Conservation (phyloP, 768 basidiomycete genomes). For the Termitomyces titanicus region DNA sequence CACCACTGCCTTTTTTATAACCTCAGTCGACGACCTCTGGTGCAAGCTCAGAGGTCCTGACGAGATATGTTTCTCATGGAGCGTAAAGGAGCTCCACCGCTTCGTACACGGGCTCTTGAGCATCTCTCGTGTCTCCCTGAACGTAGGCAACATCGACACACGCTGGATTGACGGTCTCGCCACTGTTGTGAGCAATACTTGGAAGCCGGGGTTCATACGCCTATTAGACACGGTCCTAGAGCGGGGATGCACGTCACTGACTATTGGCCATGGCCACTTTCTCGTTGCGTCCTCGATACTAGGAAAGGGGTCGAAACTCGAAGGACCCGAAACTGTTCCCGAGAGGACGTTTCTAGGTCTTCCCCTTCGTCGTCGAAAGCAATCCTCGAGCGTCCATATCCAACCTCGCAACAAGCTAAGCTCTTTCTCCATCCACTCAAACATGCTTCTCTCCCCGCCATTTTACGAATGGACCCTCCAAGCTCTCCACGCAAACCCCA, state of each 20-base stretch:
- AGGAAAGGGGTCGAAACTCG: background rate
- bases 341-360: constrained; percentile 6
- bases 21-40: constrained; percentile 16
- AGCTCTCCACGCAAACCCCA: constrained; percentile 13
- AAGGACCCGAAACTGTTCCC: background rate
- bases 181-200: constrained; percentile 9
- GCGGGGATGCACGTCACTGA: constrained; percentile 13
- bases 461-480: constrained; percentile 22
- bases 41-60: constrained; percentile 17
- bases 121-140: constrained; percentile 12
- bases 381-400: background rate
- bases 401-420: constrained; percentile 6
- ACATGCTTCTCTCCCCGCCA: constrained; percentile 16
- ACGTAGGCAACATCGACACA: constrained; percentile 18
- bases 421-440: constrained; percentile 15
- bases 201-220: constrained; percentile 15
- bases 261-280: constrained; percentile 18
- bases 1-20: constrained; percentile 12
- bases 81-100: constrained; percentile 11
- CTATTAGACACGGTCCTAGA: constrained; percentile 15
- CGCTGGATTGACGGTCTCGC: constrained; percentile 19
- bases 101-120: constrained; percentile 13
- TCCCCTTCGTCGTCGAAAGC: background rate
- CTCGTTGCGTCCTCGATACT: constrained; percentile 3
- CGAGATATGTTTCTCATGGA: constrained; percentile 12